Percentiles rank a stretch among this genome's conserved stretches.
Evolutionary conservation across 345 rosid genomes (phyloP).

Genomic region (Kandelia obovata): DNA sequence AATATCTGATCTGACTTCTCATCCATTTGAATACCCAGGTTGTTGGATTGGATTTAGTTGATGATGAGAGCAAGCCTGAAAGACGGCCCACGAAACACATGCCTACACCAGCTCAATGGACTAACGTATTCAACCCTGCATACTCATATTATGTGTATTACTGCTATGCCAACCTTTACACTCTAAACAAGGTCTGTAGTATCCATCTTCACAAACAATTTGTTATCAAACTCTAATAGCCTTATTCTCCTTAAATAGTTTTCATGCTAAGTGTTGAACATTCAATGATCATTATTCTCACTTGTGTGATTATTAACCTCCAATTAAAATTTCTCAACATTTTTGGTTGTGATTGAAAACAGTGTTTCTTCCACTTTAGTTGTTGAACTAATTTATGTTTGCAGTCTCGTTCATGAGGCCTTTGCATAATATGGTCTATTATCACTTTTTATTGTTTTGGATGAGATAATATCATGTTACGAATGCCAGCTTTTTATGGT

Average conservation of each 20-base stretch:
- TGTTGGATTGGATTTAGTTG: conserved; percentile 96
- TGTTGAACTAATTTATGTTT: background rate
- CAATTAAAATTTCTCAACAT: background rate
- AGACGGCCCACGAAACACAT: conserved; percentile 99
- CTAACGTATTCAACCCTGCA: conserved; percentile 93
- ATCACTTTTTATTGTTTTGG: background rate
- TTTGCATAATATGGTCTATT: background rate
- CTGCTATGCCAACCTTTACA: conserved; percentile 92
- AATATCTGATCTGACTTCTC: background rate
- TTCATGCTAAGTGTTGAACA: background rate
- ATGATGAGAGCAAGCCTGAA: conserved; percentile 99
- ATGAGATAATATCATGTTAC: no score
- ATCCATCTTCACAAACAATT: background rate
- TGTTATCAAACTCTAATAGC: background rate
- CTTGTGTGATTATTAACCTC: conserved; percentile 2
- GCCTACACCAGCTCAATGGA: conserved; percentile 99
- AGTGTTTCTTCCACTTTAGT: background rate
- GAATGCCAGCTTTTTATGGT: background rate
- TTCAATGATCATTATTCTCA: background rate
- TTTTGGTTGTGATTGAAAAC: background rate
- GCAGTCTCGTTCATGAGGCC: background rate
- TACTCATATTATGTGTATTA: conserved; percentile 91
- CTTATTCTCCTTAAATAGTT: background rate
- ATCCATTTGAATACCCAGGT: conserved; percentile 51
- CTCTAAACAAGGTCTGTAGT: conserved; percentile 73